Percentiles rank a stretch among this genome's conserved stretches.
Evolutionary conservation across 2,329 filamentous ascomycete genomes (phyloP).

Genomic region (Aspergillus cejpii): DNA sequence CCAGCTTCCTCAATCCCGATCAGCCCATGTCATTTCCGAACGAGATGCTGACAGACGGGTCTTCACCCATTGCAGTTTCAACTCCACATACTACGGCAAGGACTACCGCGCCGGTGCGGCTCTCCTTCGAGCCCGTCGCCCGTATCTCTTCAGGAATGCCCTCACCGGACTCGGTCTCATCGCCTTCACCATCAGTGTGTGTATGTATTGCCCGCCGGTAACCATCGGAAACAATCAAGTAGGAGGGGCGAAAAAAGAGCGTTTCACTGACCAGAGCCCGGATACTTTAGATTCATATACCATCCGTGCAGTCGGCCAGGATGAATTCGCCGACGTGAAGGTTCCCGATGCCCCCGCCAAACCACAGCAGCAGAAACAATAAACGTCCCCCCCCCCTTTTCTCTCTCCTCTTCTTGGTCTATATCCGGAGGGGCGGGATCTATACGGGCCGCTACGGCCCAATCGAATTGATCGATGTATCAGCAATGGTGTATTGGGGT

Average conservation of each 20-base stretch:
- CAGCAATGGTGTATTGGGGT: slow-evolving; percentile 12
- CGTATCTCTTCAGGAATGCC: slow-evolving; percentile 86
- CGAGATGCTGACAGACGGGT: background rate
- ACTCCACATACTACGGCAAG: slow-evolving; percentile 87
- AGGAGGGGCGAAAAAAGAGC: no score
- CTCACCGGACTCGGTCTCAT: slow-evolving; percentile 70
- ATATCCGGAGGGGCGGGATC: background rate
- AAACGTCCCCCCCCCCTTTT: slow-evolving; percentile 5
- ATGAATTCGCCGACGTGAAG: slow-evolving; percentile 93
- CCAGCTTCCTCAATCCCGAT: slow-evolving; percentile 4
- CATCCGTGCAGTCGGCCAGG: slow-evolving; percentile 82
- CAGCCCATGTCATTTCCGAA: background rate
- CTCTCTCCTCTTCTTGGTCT: background rate
- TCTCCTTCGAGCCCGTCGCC: slow-evolving; percentile 82
- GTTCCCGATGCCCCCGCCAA: slow-evolving; percentile 65
- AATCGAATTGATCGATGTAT: background rate
- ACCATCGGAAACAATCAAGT: no score
- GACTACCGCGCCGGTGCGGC: slow-evolving; percentile 78
- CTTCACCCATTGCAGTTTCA: slow-evolving; percentile 42
- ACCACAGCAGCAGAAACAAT: slow-evolving; percentile 24
- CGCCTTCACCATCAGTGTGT: slow-evolving; percentile 73
- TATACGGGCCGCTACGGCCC: background rate
- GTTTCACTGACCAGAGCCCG: no score
- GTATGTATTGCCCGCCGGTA: slow-evolving; percentile 61
- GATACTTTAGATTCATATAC: slow-evolving; percentile 59